phyloP scores from a whole-genome alignment of 2,329 filamentous ascomycete species.

The Fusarium equiseti region DNA sequence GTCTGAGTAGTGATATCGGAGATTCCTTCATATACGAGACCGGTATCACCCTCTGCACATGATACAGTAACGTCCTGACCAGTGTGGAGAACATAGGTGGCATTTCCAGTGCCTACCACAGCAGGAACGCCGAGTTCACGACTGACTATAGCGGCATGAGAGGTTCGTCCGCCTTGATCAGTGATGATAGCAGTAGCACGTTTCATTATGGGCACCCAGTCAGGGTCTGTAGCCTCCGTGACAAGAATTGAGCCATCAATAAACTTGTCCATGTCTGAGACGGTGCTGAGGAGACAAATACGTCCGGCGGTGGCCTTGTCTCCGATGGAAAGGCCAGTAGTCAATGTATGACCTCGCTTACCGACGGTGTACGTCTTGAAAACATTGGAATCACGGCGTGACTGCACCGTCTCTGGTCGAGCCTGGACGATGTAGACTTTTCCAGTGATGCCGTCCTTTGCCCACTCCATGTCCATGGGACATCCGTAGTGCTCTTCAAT shows the following conservation, averaged over 20 bases:
- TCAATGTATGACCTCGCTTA: conserved; percentile 47
- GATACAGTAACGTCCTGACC: conserved; percentile 55
- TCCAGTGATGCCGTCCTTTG: conserved; percentile 49
- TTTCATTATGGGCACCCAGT: conserved; percentile 57
- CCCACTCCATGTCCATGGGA: conserved; percentile 57
- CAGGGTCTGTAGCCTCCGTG: conserved; percentile 53
- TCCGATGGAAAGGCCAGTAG: conserved; percentile 51
- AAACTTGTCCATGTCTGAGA: conserved; percentile 51
- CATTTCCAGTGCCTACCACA: conserved; percentile 53
- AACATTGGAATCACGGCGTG: conserved; percentile 46
- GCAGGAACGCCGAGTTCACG: conserved; percentile 55
- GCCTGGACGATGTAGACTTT: conserved; percentile 54
- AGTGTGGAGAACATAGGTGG: conserved; percentile 53
- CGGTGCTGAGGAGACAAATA: conserved; percentile 50
- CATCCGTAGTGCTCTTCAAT: conserved; percentile 53
- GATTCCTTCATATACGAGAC: conserved; percentile 54
- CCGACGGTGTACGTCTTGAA: conserved; percentile 52
- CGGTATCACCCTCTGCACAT: conserved; percentile 54
- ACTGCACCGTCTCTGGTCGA: conserved; percentile 54
- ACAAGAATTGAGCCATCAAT: conserved; percentile 52
- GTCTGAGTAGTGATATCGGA: conserved; percentile 51
- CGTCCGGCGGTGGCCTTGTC: conserved; percentile 51
- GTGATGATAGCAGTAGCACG: conserved; percentile 53
- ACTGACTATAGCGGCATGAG: conserved; percentile 57
- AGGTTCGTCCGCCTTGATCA: conserved; percentile 54